Percentiles rank a stretch among this genome's conserved stretches.
Evolutionary conservation across 345 rosid genomes (phyloP).

Genomic region (Nasturtium officinale): DNA sequence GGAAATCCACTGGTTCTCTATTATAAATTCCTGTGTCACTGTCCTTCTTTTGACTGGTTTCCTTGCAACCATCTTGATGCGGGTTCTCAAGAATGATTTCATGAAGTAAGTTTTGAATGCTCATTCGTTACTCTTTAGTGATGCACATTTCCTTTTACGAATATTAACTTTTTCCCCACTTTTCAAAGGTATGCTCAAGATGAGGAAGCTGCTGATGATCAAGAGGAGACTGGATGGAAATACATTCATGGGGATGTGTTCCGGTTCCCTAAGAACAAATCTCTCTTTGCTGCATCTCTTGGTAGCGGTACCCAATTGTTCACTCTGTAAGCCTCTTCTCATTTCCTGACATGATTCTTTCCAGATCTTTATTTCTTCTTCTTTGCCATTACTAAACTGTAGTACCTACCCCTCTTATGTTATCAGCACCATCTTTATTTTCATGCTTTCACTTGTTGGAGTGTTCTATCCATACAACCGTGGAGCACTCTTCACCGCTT

Average conservation of each 20-base stretch:
- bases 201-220: conserved; percentile 88
- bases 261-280: conserved; percentile 69
- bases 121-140: not conserved
- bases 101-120: conserved; percentile 61
- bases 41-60: conserved; percentile 91
- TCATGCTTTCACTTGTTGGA: conserved; percentile 85
- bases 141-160: not conserved
- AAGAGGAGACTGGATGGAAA: conserved; percentile 94
- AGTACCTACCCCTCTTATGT: not conserved
- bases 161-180: not conserved
- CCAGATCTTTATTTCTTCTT: not conserved
- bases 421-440: conserved; percentile 72
- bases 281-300: conserved; percentile 75
- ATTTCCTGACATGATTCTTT: not conserved
- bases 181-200: conserved; percentile 71
- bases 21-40: conserved; percentile 86
- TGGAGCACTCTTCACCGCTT: conserved; percentile 87
- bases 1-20: conserved; percentile 95
- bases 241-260: conserved; percentile 87
- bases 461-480: conserved; percentile 93
- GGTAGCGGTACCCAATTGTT: conserved; percentile 83
- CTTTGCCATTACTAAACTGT: not conserved
- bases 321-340: conserved; percentile 62
- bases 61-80: conserved; percentile 90
- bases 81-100: conserved; percentile 88